Percentiles rank a stretch among this genome's conserved stretches.
These are phyloP conservation scores for Trichoderma koningiopsis DNA, from an alignment of 2,329 filamentous ascomycete genomes.

Conservation along the genomic window DNA sequence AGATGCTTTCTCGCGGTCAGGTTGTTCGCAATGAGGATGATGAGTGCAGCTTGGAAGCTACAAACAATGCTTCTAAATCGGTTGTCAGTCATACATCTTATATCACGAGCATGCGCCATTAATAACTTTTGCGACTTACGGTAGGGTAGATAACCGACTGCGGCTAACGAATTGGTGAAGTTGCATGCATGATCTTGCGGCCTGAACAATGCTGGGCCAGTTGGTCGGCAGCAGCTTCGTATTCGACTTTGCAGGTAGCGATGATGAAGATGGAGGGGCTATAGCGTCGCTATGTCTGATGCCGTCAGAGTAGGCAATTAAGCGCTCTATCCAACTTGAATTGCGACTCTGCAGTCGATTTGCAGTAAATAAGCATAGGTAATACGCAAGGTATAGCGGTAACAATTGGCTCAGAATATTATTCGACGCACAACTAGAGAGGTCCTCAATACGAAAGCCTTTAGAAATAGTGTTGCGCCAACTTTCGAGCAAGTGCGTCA, in stretches of 20 bases:
- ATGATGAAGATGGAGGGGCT: not conserved
- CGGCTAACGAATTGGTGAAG: not conserved
- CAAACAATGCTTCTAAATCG: not conserved
- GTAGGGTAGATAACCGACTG: not conserved
- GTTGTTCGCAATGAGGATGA: not conserved
- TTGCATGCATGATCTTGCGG: not conserved
- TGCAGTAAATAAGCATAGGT: not conserved
- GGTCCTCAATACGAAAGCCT: not conserved
- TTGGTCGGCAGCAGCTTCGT: not conserved
- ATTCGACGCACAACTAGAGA: not conserved
- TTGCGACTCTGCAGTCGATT: not conserved
- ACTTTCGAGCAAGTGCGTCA: not conserved
- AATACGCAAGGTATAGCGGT: not conserved
- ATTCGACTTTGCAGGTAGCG: not conserved
- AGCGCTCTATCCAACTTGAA: not conserved
- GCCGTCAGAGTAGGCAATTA: not conserved
- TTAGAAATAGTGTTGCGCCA: not conserved
- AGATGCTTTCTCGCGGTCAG: not conserved
- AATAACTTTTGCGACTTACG: not conserved
- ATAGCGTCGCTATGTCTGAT: not conserved
- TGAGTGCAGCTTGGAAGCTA: not conserved
- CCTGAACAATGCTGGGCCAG: not conserved
- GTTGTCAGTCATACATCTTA: not conserved
- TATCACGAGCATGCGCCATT: not conserved
- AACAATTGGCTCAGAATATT: not conserved